Base-by-base conservation (phyloP, 1,284 basidiomycete species). In the Cryptococcus sp. region DNA sequence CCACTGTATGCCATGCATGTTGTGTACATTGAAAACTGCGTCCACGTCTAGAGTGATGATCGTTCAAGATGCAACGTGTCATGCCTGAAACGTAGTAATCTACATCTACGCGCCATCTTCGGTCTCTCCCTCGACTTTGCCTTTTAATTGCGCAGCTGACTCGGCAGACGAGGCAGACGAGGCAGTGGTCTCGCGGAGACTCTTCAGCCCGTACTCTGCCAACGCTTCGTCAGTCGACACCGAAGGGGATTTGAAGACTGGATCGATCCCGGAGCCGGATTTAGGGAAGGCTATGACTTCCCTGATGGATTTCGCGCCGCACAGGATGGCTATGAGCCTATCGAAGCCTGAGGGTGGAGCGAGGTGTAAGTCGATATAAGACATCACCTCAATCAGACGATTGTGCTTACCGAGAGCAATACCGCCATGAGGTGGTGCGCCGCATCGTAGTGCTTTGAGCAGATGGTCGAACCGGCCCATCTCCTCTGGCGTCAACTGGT, bases 251-350 rank as follows among this genome's bases (percentile, higher is more conserved):
- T 86, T 88, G 82, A 97, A 94, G 35, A 96, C 84, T 48, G 88
- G 85, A 77, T 97, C 93, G n/a, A 85, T 83, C 15, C 93, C 93
- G 38, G 62, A 62, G 22, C 85, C 85, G 7, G 89, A 89, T 81
- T 97, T 97, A 4, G 93, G 93, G 81, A 97, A 97, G 10, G 93
- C 93, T 66, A 97, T 96, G 64, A 97, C 93, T 73, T 97, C 93
- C 60, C 92, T 83, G 66, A 97, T 97, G 27, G 88, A 89, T 58
- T 85, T 83, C 1, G 90, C 84, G 61, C 87, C 85, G 80, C 90
- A 93, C 2, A 97, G 83, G 65, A 95, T 91, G 17, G 92, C 84
- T 84, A 96, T 88, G 62, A 97, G 81, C 42, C 93, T 85, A 81
- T 97, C 94, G 67, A 97, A 91, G 40, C 94, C 91, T 92, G 71